Base-by-base conservation (phyloP, 768 basidiomycete species). In the Coprinopsis cinerea region DNA sequence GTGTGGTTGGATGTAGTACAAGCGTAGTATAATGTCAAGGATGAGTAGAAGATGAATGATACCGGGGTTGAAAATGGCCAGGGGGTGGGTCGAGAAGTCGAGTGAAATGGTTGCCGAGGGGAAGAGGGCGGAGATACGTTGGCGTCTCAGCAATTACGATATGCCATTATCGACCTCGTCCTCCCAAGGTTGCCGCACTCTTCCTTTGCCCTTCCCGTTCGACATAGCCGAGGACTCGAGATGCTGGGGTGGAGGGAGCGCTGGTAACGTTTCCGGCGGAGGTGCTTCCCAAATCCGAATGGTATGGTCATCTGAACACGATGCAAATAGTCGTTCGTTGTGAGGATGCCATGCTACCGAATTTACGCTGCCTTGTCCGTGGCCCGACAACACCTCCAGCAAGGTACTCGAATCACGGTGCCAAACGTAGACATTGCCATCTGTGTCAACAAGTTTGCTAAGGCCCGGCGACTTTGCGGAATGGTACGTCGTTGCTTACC, bases 341-440 rank as follows among this genome's bases (percentile, higher is more conserved):
- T 75, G 74, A 17, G 92, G 92, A 65, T 96, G 94, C 96, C 96
- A 99, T 28, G 93, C 87, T 14, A 98, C 94, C 13, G 88, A 85
- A 64, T 97, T 99, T 53, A 99, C 94, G 54, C 86, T 88, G 34
- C 92, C 93, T 50, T 71, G 71, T n/a, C 82, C 83, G 59, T 98
- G 95, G 0, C 96, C 96, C 2, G 78, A 64, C 2, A 99, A 77
- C n/a, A 83, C 76, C 64, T 96, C 92, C n/a, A 98, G 74, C 37
- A 94, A 74, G 2, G 76, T 71, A 1, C 86, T 88, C 9, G 86
- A 85, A 58, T 91, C 86, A 40, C 88, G 81, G 64, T 97, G 90
- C 94, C 95, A 99, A 28, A 97, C 80, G 69, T 97, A 96, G 39
- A 98, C 85, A 54, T 88, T 88, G 37, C 85, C 82, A 67, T 99